Conservation (phyloP, 1,284 basidiomycete species). For the Phlebopus sp. region DNA sequence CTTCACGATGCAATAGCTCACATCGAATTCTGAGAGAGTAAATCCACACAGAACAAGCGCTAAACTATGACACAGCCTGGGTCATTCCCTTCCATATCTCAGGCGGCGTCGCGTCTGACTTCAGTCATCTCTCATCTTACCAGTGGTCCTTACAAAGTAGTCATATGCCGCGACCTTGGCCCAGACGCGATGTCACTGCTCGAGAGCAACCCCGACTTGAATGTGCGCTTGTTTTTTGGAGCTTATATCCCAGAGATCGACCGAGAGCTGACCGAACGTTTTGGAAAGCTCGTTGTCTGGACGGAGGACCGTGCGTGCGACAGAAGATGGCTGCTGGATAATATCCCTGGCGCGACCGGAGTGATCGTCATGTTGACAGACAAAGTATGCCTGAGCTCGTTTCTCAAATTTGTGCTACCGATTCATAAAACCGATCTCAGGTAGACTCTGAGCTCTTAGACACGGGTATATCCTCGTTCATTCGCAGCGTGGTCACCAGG, state of each 20-base stretch:
- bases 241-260: not conserved
- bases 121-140: conserved; percentile 34
- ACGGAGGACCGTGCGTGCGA: conserved; percentile 63
- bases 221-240: conserved; percentile 43
- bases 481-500: not conserved
- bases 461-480: conserved; percentile 43
- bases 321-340: conserved; percentile 77
- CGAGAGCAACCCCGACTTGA: conserved; percentile 46
- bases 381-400: conserved; percentile 42
- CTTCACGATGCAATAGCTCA: not conserved
- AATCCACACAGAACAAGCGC: not conserved
- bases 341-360: conserved; percentile 64
- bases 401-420: not conserved
- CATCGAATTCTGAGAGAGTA: not conserved
- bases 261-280: not conserved
- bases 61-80: conserved; percentile 28
- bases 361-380: conserved; percentile 72
- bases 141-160: conserved; percentile 47
- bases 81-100: conserved; percentile 21
- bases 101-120: conserved; percentile 32
- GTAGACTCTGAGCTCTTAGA: conserved; percentile 74
- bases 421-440: conserved; percentile 33
- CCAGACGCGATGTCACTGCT: conserved; percentile 69
- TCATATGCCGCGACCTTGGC: conserved; percentile 69
- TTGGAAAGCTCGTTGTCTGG: conserved; percentile 64